phyloP scores from a whole-genome alignment of 1,139 yeast genomes.

The Candida sp. region DNA sequence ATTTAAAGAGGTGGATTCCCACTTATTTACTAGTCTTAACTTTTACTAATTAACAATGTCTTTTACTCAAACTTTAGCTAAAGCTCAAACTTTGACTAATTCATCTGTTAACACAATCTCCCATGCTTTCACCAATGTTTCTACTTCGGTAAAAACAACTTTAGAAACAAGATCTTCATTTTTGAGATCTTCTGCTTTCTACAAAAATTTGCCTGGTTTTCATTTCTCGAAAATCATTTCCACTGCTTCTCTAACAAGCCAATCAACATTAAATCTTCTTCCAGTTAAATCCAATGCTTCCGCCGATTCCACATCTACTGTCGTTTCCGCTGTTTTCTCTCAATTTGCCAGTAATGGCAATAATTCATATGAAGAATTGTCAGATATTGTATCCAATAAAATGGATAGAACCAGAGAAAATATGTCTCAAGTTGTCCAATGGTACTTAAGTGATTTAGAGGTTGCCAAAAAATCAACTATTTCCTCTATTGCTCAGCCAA shows the following conservation, averaged over 20 bases:
- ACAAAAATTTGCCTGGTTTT: no score
- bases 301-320: neutral
- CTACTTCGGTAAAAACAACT: neutral
- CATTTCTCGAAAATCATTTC: neutral
- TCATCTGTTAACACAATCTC: neutral
- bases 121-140: neutral
- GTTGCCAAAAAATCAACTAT: neutral
- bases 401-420: neutral
- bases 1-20: neutral
- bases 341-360: neutral
- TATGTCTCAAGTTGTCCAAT: neutral
- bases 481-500: neutral
- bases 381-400: neutral
- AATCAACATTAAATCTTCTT: neutral
- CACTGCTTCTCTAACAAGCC: neutral
- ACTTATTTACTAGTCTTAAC: neutral
- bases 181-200: no score
- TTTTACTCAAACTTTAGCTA: neutral
- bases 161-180: no score
- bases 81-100: neutral
- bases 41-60: neutral
- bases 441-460: neutral
- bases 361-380: neutral
- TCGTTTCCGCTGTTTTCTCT: neutral
- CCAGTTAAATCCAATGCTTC: neutral